Evolutionary conservation across 1,284 basidiomycete genomes (phyloP).

Genomic region (Moesziomyces parantarcticus): DNA sequence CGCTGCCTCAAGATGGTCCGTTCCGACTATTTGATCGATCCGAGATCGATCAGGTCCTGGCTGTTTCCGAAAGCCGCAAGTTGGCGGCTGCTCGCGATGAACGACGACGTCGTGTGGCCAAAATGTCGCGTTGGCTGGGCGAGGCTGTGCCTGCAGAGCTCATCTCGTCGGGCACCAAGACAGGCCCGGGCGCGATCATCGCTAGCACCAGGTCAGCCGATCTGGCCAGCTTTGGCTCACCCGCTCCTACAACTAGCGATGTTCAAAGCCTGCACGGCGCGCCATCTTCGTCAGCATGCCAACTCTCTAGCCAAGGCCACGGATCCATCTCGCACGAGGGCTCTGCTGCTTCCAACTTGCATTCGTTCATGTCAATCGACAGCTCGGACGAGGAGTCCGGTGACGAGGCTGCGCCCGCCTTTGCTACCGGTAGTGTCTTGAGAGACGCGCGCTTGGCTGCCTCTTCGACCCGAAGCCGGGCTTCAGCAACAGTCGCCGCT

Average conservation of each 20-base stretch:
- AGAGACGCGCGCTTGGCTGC: not conserved
- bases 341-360: slow-evolving; percentile 12
- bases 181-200: slow-evolving; percentile 16
- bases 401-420: slow-evolving; percentile 3
- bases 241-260: slow-evolving; percentile 7
- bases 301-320: slow-evolving; percentile 11
- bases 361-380: slow-evolving; percentile 52
- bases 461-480: slow-evolving; percentile 2
- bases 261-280: not conserved
- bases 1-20: slow-evolving; percentile 30
- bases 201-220: slow-evolving; percentile 7
- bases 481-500: not conserved
- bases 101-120: slow-evolving; percentile 49
- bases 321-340: slow-evolving; percentile 22
- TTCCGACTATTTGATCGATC: slow-evolving; percentile 21
- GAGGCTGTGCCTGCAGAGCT: slow-evolving; percentile 49
- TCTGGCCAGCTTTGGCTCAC: slow-evolving; percentile 12
- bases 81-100: slow-evolving; percentile 42
- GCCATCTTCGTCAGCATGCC: slow-evolving; percentile 1
- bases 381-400: slow-evolving; percentile 43
- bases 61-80: slow-evolving; percentile 29
- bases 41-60: slow-evolving; percentile 23
- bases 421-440: not conserved
- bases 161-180: slow-evolving; percentile 12
- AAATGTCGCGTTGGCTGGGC: slow-evolving; percentile 59